Evolutionary conservation across 2,329 filamentous ascomycete genomes (phyloP).

Genomic region (Pestalotiopsis sp.): DNA sequence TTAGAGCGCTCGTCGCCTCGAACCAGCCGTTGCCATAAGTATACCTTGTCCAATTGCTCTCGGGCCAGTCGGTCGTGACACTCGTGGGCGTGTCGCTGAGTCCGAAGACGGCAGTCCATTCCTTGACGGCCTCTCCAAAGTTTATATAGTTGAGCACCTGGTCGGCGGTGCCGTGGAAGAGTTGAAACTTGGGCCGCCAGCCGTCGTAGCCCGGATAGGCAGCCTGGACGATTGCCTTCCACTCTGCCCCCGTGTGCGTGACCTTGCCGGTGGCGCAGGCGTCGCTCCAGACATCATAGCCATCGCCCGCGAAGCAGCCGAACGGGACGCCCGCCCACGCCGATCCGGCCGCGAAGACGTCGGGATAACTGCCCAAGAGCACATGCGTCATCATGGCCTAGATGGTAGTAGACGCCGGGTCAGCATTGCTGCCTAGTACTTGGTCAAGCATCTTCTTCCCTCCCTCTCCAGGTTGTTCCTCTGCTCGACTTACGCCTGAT

Average conservation of each 20-base stretch:
- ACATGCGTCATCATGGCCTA: slow-evolving; percentile 57
- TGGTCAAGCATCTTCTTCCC: not conserved
- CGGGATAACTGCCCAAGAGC: slow-evolving; percentile 53
- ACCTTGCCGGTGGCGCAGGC: slow-evolving; percentile 54
- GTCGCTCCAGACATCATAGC: slow-evolving; percentile 51
- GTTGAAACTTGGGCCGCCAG: slow-evolving; percentile 56
- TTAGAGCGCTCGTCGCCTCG: slow-evolving; percentile 40
- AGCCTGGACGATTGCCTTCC: slow-evolving; percentile 36
- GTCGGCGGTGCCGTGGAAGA: slow-evolving; percentile 59
- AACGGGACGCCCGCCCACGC: slow-evolving; percentile 45
- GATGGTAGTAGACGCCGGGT: not conserved
- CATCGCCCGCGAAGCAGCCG: slow-evolving; percentile 51
- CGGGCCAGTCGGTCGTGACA: slow-evolving; percentile 33
- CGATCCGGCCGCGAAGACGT: slow-evolving; percentile 52
- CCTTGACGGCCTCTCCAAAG: slow-evolving; percentile 56
- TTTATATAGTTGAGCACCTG: slow-evolving; percentile 53
- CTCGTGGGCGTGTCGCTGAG: slow-evolving; percentile 30
- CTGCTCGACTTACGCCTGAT: slow-evolving; percentile 54
- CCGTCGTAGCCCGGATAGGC: slow-evolving; percentile 55
- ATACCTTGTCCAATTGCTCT: slow-evolving; percentile 38
- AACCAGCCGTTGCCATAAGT: slow-evolving; percentile 41
- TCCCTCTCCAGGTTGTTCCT: no score
- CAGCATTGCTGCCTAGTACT: not conserved
- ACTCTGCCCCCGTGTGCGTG: slow-evolving; percentile 34
- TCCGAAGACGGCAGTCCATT: slow-evolving; percentile 49